Base-by-base conservation (phyloP, 768 basidiomycete species). In the Daedaleopsis sinensis region DNA sequence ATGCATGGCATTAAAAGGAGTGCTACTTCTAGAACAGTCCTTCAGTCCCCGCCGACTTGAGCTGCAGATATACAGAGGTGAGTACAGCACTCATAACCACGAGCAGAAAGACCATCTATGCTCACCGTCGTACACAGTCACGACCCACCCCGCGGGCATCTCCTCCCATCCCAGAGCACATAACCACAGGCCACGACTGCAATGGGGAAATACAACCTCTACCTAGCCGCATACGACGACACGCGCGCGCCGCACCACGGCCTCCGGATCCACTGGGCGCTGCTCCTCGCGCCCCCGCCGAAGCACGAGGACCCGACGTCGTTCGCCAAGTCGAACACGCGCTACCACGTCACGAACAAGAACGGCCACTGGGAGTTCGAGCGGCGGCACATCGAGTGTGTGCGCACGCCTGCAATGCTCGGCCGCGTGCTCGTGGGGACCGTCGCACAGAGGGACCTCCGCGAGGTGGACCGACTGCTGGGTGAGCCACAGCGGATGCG, bases 331-430 rank as follows among this genome's bases (percentile, higher is more conserved):
- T 51, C 55, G 47, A 46, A 53, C 47, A 37, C 36, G 51, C 56
- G n/a, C 13, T 61, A 50, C 48, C 64, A 65, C 59, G 64, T 57
- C 21, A 65, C 64, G 53, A 57, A 59, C 52, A 49, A 18, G 39
- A 52, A 8, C 39, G 59, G 56, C n/a, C 52, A 13, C 27, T 65
- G 64, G 64, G 56, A 48, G 39, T 50, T 51, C 56, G 59, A 58
- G 52, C 59, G 59, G 48, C 59, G 56, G 47, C 21, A 36, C 32
- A 53, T 58, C 42, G 57, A 61, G 48, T 58, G 64, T 56, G 59
- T 53, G 57, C 64, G 64, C 56, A 46, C 64, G n/a, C 56, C 56
- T 19, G 42, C 53, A 46, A 61, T 65, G 64, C 52, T 65, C 47
- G 64, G 59, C 10, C 59, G 64, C 48, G 32, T 65, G 19, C 23